Base-by-base conservation (phyloP, 805 yeast species). In the Candida piceae region DNA sequence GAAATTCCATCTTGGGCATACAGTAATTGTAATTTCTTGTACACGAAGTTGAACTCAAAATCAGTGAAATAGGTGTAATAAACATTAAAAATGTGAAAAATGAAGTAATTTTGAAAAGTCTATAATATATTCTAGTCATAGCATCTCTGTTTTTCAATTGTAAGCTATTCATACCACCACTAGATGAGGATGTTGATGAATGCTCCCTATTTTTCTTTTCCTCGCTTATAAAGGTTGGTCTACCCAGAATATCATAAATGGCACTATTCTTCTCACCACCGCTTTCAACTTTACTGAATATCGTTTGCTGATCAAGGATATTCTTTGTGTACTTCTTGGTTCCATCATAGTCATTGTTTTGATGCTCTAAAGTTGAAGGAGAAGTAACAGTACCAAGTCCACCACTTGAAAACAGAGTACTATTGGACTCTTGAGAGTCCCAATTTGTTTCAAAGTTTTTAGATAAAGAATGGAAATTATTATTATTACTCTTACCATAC, bases 1-100 rank as follows among this genome's bases (percentile, higher is more conserved):
- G 65, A 16, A 74, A 48, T 16, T 65, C 63, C 18, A 65, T 52
- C 31, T 69, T 75, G 0, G 80, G 75, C 21, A 62, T 36, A 44
- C 76, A 71, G 9, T 53, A 35, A 5, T 50, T 47, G 2, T 57
- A 39, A 19, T 44, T 40, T 7, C 51, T 47, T 24, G 58, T 44
- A 41, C 76, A 71, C 1, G 73, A 46, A 28, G 52, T 41, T 25
- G 49, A 44, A 8, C 44, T 43, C 6, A 55, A 21, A 6, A 51
- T 35, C 10, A 48, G 41, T 12, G 47, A 34, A 5, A 57, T 31
- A 5, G 60, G 52, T 17, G 55, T 49, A 16, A 50, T 20, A 31
- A 56, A 58, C 50, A 52, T 40, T 16, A 57, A 29, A 5, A 52
- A 22, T 8, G 57, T 40, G 7, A 54, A 29, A 4, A 55, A n/a